Percentiles rank a stretch among this genome's conserved stretches.
These are phyloP conservation scores for Hypsizygus marmoreus DNA, from an alignment of 768 basidiomycete genomes.

Conservation along the genomic window DNA sequence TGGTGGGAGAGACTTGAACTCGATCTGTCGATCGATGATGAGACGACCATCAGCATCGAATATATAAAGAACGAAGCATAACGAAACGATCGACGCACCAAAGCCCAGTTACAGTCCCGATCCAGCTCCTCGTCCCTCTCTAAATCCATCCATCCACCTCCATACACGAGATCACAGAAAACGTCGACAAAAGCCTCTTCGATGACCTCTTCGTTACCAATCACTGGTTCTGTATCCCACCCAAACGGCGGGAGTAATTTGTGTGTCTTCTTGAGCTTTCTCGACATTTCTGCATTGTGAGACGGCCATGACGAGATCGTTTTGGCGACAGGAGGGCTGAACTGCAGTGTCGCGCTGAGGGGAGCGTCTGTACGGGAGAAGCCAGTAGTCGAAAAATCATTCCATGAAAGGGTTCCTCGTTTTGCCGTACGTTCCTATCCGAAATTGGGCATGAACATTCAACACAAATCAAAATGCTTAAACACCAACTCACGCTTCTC, in stretches of 20 bases:
- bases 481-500: constrained; percentile 46
- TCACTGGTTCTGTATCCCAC: constrained; percentile 87
- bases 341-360: constrained; percentile 80
- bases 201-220: constrained; percentile 76
- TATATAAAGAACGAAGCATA: background rate
- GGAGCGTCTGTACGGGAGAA: constrained; percentile 81
- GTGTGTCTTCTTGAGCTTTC: constrained; percentile 84
- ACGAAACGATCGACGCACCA: constrained; percentile 55
- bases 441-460: background rate
- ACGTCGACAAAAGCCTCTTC: constrained; percentile 92
- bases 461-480: background rate
- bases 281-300: constrained; percentile 70
- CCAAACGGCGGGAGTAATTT: constrained; percentile 83
- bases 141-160: constrained; percentile 81
- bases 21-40: constrained; percentile 76
- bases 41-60: background rate
- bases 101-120: constrained; percentile 88
- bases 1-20: constrained; percentile 77
- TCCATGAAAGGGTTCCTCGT: constrained; percentile 86
- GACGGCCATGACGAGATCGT: constrained; percentile 72
- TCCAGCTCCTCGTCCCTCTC: constrained; percentile 75
- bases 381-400: constrained; percentile 82
- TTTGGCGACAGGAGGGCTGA: constrained; percentile 51
- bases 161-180: constrained; percentile 81
- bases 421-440: constrained; percentile 65